phyloP scores from a whole-genome alignment of 2,329 filamentous ascomycete species.

The Esteya vermicola region DNA sequence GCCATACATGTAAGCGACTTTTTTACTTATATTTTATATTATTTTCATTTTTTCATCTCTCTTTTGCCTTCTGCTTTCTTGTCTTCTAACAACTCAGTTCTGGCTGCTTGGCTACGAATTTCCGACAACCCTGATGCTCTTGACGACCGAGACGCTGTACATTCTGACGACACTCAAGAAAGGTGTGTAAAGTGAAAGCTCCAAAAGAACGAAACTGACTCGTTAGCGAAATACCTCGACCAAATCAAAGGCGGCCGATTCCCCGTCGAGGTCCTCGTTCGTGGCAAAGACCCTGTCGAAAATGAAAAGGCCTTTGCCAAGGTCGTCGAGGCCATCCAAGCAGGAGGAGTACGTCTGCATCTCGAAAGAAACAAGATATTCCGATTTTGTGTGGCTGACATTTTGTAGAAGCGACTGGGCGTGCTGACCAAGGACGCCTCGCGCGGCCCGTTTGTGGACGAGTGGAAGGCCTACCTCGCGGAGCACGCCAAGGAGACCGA shows the following conservation, averaged over 20 bases:
- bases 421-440: constrained; percentile 73
- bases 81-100: constrained; percentile 45
- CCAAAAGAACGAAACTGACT: background rate
- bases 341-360: constrained; percentile 68
- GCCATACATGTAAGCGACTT: constrained; percentile 67
- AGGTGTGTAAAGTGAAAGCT: constrained; percentile 37
- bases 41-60: background rate
- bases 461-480: constrained; percentile 78
- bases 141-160: constrained; percentile 78
- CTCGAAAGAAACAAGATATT: no score
- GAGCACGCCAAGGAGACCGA: constrained; percentile 75
- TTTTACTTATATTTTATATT: background rate
- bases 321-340: constrained; percentile 75
- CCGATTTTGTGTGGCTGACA: background rate
- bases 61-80: background rate
- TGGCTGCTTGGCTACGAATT: constrained; percentile 99
- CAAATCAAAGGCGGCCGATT: constrained; percentile 84
- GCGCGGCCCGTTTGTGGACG: constrained; percentile 79
- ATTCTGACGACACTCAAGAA: constrained; percentile 96
- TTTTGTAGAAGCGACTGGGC: constrained; percentile 68
- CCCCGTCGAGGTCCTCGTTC: constrained; percentile 79
- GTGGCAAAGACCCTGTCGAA: constrained; percentile 80
- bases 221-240: constrained; percentile 76
- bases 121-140: constrained; percentile 83
- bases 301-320: constrained; percentile 84